These are phyloP conservation scores for Nematodospora valgi DNA, from an alignment of 805 yeast genomes.

Conservation along the genomic window DNA sequence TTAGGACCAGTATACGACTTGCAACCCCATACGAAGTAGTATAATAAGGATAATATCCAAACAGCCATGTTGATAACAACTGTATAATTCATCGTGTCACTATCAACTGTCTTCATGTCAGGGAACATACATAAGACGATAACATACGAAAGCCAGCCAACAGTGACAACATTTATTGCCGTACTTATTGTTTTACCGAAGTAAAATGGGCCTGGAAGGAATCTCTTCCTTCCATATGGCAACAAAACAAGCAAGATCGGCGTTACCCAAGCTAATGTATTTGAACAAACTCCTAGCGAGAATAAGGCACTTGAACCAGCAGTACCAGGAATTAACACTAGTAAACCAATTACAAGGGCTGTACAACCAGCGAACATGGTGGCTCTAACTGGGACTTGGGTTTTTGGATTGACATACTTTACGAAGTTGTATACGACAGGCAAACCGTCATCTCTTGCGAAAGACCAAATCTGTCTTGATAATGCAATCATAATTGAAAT, in stretches of 20 bases:
- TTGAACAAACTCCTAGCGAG: conserved; percentile 58
- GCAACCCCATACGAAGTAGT: conserved; percentile 51
- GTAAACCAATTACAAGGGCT: conserved; percentile 51
- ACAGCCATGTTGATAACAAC: conserved; percentile 60
- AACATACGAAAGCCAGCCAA: conserved; percentile 48
- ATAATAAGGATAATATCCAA: conserved; percentile 51
- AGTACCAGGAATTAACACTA: conserved; percentile 54
- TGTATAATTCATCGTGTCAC: conserved; percentile 64
- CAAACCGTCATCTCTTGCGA: conserved; percentile 73
- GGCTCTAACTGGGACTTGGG: conserved; percentile 66
- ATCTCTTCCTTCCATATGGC: conserved; percentile 48
- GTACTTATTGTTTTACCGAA: conserved; percentile 53
- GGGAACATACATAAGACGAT: conserved; percentile 66
- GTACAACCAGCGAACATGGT: conserved; percentile 51
- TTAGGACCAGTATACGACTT: conserved; percentile 58
- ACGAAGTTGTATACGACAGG: conserved; percentile 54
- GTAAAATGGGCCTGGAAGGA: conserved; percentile 65
- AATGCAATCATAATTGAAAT: conserved; percentile 59
- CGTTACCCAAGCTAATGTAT: conserved; percentile 57
- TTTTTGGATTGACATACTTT: conserved; percentile 52
- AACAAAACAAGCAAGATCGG: conserved; percentile 64
- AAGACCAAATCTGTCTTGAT: conserved; percentile 72
- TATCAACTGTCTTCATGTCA: conserved; percentile 35
- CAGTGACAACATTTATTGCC: conserved; percentile 43
- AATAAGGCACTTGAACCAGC: conserved; percentile 66